phyloP scores from a whole-genome alignment of 2,329 filamentous ascomycete genomes.

The Diaporthe nobilis region DNA sequence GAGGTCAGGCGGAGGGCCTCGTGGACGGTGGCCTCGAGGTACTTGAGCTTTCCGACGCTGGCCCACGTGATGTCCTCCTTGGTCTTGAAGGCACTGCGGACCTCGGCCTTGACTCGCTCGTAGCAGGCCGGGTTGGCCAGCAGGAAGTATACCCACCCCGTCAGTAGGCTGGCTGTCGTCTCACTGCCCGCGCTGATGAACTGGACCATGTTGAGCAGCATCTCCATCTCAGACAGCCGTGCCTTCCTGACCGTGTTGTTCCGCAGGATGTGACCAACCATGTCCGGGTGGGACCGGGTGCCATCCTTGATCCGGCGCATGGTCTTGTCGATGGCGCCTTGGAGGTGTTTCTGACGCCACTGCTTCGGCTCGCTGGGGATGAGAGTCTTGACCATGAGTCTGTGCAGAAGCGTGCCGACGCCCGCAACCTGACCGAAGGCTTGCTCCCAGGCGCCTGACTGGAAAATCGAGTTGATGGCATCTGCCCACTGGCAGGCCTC shows the following conservation, averaged over 20 bases:
- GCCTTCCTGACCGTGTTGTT: background rate
- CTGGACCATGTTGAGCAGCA: background rate
- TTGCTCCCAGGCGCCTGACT: background rate
- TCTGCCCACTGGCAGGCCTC: background rate
- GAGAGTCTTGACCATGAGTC: background rate
- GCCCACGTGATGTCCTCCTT: background rate
- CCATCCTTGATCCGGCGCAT: background rate
- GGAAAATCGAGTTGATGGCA: background rate
- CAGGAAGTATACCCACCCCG: background rate
- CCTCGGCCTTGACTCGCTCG: background rate
- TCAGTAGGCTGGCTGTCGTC: background rate
- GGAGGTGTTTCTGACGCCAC: background rate
- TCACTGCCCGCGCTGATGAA: slow-evolving; percentile 10
- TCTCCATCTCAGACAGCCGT: background rate
- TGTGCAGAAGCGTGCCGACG: background rate
- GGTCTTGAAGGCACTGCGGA: background rate
- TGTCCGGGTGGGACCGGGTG: background rate
- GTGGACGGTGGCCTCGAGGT: background rate
- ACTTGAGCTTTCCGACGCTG: background rate
- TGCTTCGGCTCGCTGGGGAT: background rate
- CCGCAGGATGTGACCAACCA: background rate
- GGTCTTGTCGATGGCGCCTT: background rate
- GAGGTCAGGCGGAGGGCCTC: background rate
- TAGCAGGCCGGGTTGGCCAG: background rate
- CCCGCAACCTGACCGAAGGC: background rate